Evolutionary conservation across 116 monocot genomes (phyloP), one percentile per base, ranked within the genome.

Genomic region (Posidonia oceanica): DNA sequence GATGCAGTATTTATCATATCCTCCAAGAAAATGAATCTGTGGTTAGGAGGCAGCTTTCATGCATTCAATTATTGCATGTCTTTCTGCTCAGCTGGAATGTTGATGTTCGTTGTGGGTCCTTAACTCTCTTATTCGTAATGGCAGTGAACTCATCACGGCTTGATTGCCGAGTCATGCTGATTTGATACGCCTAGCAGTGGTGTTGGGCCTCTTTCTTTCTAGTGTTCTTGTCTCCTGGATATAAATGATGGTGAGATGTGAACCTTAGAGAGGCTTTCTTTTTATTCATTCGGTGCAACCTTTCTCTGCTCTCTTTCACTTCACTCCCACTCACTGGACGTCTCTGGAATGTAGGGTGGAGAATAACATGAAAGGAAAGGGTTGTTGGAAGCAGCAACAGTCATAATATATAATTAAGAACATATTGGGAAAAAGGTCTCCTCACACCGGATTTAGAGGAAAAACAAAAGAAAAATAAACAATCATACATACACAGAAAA

Each of bases 41-140:
- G 36, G 63, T 38, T 38, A 16, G 38, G 63, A 36, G 37, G 63
- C 63, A 63, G 37, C 63, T 63, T 63, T 63, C 63, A 63, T 22
- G 23, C 63, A 63, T 5, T 36, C 63, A 23, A 63, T 63, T 36
- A 14, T 63, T 36, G 36, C 36, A 63, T 5, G 14, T 4, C 37
- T 5, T 17, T 58, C n/a, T 20, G 10, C 58, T 20, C 21, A 17
- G 15, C 16, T 20, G 2, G 2, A 58, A 7, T n/a, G 20, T 58
- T 20, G 5, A 21, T n/a, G 21, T 21, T 17, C 5, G 17, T 20
- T 63, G 62, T 63, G 62, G 62, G 62, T 37, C 62, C 22, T 21
- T 36, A 36, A 14, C 14, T 63, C 2, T 38, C 2, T 37, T 15
- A 10, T 38, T 4, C 13, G 5, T 14, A 63, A 5, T 37, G 14